Evolutionary conservation across 768 basidiomycete species (phyloP).

Genomic region (Suillus variegatus): DNA sequence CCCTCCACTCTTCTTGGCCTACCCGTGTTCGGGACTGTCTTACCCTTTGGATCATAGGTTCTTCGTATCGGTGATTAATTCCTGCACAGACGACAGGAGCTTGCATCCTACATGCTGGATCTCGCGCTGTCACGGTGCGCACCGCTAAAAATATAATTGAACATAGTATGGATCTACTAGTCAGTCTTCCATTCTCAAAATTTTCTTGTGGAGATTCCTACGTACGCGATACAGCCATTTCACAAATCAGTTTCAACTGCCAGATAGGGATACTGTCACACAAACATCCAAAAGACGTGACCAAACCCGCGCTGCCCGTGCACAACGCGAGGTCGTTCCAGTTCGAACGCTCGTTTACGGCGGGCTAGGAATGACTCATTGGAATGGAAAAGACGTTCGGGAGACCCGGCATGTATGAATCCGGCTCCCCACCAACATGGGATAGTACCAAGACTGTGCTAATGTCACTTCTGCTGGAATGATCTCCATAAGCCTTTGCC

Average conservation of each 20-base stretch:
- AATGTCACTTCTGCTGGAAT: not conserved
- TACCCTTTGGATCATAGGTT: not conserved
- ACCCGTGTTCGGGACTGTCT: not conserved
- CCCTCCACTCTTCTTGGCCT: not conserved
- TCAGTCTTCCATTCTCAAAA: not conserved
- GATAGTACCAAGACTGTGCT: not conserved
- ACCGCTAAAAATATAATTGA: not conserved
- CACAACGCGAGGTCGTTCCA: not conserved
- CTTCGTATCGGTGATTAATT: not conserved
- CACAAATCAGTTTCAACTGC: not conserved
- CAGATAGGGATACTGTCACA: not conserved
- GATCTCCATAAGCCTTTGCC: not conserved
- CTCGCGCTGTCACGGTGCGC: not conserved
- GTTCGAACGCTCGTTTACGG: not conserved
- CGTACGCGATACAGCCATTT: not conserved
- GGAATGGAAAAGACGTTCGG: not conserved
- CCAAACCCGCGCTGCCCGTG: not conserved
- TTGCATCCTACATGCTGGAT: not conserved
- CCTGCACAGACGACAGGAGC: not conserved
- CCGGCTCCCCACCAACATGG: not conserved
- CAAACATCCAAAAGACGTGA: not conserved
- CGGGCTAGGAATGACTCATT: not conserved
- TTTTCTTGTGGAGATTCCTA: not conserved
- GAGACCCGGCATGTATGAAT: not conserved
- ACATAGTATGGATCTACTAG: not conserved